These are phyloP conservation scores for Penicillium fuscoglaucum DNA, from an alignment of 2,329 filamentous ascomycete species.

Conservation along the genomic window DNA sequence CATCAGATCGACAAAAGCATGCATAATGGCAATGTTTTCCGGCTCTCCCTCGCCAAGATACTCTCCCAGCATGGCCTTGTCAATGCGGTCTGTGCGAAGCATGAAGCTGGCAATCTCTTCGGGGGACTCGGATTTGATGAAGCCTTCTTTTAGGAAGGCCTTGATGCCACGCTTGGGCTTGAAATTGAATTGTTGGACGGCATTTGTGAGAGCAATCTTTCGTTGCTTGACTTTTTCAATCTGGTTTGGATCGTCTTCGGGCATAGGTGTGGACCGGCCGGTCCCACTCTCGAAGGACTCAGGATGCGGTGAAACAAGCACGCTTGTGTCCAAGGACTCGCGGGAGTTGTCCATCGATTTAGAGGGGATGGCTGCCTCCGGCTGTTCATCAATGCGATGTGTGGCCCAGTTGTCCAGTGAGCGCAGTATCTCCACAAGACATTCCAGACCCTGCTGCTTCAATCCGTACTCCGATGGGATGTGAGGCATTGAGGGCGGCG, in stretches of 20 bases:
- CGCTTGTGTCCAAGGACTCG: conserved; percentile 71
- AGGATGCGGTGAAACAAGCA: conserved; percentile 59
- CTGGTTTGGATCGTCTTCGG: conserved; percentile 88
- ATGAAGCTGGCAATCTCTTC: conserved; percentile 84
- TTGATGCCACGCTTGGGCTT: conserved; percentile 96
- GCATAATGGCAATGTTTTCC: conserved; percentile 95
- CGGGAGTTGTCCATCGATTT: conserved; percentile 61
- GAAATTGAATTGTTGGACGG: conserved; percentile 91
- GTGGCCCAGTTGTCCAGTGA: conserved; percentile 93
- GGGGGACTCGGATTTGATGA: conserved; percentile 76
- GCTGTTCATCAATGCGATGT: conserved; percentile 59
- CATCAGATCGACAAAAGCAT: conserved; percentile 94
- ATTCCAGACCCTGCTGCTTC: conserved; percentile 86
- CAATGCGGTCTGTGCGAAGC: conserved; percentile 74
- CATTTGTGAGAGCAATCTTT: conserved; percentile 89
- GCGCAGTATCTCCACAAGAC: conserved; percentile 80
- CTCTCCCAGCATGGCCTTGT: conserved; percentile 91
- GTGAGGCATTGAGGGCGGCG: conserved; percentile 55
- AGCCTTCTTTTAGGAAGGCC: conserved; percentile 75
- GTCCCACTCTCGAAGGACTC: conserved; percentile 56
- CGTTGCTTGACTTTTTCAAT: conserved; percentile 92
- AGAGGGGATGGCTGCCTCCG: conserved; percentile 48
- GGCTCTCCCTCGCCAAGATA: conserved; percentile 91
- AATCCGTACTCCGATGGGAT: conserved; percentile 87
- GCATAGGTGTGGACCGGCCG: conserved; percentile 63